Conservation (phyloP, 2,329 filamentous ascomycete genomes). For the Bipolaris cookei region DNA sequence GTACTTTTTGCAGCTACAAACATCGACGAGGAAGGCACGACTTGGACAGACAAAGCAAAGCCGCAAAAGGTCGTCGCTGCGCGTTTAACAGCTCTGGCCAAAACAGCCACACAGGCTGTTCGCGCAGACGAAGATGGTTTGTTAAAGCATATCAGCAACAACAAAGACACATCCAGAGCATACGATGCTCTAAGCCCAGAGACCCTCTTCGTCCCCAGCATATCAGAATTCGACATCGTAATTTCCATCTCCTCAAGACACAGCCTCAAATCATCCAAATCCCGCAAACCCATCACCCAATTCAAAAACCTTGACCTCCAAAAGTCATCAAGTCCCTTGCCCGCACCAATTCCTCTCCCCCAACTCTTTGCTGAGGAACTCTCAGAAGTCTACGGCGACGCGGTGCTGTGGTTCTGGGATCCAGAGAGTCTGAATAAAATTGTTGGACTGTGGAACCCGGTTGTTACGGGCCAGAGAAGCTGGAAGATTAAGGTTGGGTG, state of each 20-base stretch:
- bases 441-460: conserved; percentile 70
- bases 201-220: conserved; percentile 73
- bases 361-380: conserved; percentile 72
- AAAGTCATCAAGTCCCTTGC: conserved; percentile 30
- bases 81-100: conserved; percentile 81
- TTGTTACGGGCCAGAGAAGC: conserved; percentile 56
- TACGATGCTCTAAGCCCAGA: conserved; percentile 50
- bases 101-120: conserved; percentile 65
- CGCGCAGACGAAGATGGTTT: conserved; percentile 61
- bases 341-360: conserved; percentile 64
- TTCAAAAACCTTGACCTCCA: conserved; percentile 83
- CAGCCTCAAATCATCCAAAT: conserved; percentile 42
- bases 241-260: conserved; percentile 70
- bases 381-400: conserved; percentile 67
- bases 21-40: conserved; percentile 76
- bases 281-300: conserved; percentile 51
- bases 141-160: conserved; percentile 30
- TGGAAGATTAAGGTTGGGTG: conserved; percentile 77
- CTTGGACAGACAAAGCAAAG: conserved; percentile 73
- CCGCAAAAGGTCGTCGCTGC: conserved; percentile 84
- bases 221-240: conserved; percentile 85
- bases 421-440: conserved; percentile 63
- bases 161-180: conserved; percentile 1
- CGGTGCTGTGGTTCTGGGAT: conserved; percentile 81
- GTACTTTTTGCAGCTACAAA: conserved; percentile 83